Evolutionary conservation across 2,329 filamentous ascomycete genomes (phyloP), one percentile per base, ranked within the genome.

Genomic region (Aureobasidium lini): DNA sequence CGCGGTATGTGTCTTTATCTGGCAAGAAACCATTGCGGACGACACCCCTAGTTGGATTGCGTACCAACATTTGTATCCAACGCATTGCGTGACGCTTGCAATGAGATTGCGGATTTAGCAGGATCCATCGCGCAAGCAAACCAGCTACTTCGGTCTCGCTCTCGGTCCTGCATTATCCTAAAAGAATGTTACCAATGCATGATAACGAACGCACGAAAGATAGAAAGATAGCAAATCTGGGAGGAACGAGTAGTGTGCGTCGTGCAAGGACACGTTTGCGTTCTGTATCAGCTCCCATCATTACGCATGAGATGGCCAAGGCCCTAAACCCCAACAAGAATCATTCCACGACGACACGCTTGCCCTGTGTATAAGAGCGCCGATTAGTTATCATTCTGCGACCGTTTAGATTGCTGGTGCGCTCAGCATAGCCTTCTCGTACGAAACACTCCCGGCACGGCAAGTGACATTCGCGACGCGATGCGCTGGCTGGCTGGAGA

Each of bases 401-500:
- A 53, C 49, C 49, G 49, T 53, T 53, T 42, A 50, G 34, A 50
- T 39, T 50, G 34, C 47, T 49, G 16, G 47, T 49, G 31, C 31
- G 47, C 47, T 49, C 16, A 3, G 36, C 2, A 15, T 32, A 11
- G 16, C 11, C 3, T 16, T 37, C 34, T 50, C 34, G 47, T 50
- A 28, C 47, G 47, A 34, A 15, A 48, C 11, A 23, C 15, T 4
- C 31, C 29, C 10, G 29, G 8, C 7, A 28, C 8, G 44, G 44
- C 46, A 48, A 34, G 46, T 48, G 34, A 36, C 46, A 36, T 36
- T 36, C 2, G 23, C 23, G 13, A 34, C 10, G 34, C 47, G 18
- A 29, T 50, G 34, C 18, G 32, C 34, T 52, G 49, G 36, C 36
- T 31, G 23, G 49, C 16, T 36, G 10, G 7, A 32, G 31, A 16